Percentiles rank a stretch among this genome's conserved stretches.
phyloP scores from a whole-genome alignment of 805 yeast genomes.

The Torulaspora quercuum region DNA sequence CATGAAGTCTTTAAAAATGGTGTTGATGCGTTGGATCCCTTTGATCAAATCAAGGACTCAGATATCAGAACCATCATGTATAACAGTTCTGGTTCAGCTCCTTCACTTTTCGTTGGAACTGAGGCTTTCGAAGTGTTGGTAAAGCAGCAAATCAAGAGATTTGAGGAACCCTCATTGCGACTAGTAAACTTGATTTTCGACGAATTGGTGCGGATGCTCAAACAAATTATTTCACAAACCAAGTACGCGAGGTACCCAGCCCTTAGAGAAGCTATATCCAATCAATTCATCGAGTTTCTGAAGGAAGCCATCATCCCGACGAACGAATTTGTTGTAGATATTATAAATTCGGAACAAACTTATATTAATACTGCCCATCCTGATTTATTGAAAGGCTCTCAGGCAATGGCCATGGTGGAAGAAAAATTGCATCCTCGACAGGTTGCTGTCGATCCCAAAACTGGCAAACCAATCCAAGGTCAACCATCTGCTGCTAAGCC shows the following conservation, averaged over 20 bases:
- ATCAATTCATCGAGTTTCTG: conserved; percentile 72
- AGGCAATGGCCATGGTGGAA: conserved; percentile 87
- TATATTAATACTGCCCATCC: conserved; percentile 98
- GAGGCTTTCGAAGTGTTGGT: conserved; percentile 95
- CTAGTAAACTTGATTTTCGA: conserved; percentile 90
- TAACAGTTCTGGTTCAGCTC: conserved; percentile 94
- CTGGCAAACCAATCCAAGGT: conserved; percentile 70
- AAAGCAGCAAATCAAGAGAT: conserved; percentile 86
- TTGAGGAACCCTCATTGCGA: conserved; percentile 88
- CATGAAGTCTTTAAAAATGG: conserved; percentile 95
- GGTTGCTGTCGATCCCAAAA: conserved; percentile 78
- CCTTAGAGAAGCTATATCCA: conserved; percentile 80
- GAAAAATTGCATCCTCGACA: conserved; percentile 76
- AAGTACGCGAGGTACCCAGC: conserved; percentile 87
- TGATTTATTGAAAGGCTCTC: conserved; percentile 89
- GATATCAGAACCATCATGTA: conserved; percentile 96
- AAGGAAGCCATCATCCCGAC: conserved; percentile 82
- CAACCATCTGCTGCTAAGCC: conserved; percentile 33
- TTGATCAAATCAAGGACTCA: conserved; percentile 90
- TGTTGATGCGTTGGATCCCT: conserved; percentile 87
- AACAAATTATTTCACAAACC: conserved; percentile 78
- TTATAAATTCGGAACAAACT: conserved; percentile 82
- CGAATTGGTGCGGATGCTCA: conserved; percentile 85
- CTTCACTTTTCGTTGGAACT: conserved; percentile 94
- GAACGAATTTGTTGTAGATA: conserved; percentile 75